Evolutionary conservation across 108 stramenopile genomes (phyloP), one percentile per base, ranked within the genome.

Genomic region (Cyclotella choctawhatcheeana): DNA sequence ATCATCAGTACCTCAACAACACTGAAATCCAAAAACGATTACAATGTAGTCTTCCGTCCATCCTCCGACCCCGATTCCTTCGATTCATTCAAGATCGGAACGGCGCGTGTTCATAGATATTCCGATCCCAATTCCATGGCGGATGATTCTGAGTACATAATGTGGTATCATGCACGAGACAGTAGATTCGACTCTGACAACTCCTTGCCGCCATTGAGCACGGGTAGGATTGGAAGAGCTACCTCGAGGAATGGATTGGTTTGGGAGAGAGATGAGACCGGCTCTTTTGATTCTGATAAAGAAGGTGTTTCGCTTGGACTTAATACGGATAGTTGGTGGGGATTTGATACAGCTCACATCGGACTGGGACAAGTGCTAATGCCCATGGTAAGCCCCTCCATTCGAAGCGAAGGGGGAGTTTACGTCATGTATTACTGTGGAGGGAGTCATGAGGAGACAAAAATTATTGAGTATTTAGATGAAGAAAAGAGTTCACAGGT

Each of bases 351-450:
- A 0, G 84, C 92, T 2, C 96, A 97, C 74, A 68, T 93, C 22
- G 96, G 96, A 24, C 73, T 97, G 25, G 96, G 96, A 8, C 92
- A 91, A 69, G 93, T 97, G 0, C 56, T 93, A 32, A 55, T 97
- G 47, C 94, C 93, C 45, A 95, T 95, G 88, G 82, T 69, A 34
- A 90, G 86, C 5, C 91, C 93, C 3, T 85, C 89, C 5, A 90
- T 95, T 13, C 67, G 88, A 51, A 84, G 86, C 44, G 93, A 94
- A 54, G 90, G 93, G 17, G 93, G 93, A 27, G 90, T 95, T 22
- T 97, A 97, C 64, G 64, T 97, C 35, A 93, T 94, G 93, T 97
- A 97, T 67, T 94, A 92, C 64, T 87, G 93, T 75, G 96, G 96
- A 44, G 96, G 96, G 30, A 89, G 75, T 62, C 83, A 79, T 45